Evolutionary conservation across 2,329 filamentous ascomycete species (phyloP), one percentile per base, ranked within the genome.

Genomic region (Diaporthe ilicicola): DNA sequence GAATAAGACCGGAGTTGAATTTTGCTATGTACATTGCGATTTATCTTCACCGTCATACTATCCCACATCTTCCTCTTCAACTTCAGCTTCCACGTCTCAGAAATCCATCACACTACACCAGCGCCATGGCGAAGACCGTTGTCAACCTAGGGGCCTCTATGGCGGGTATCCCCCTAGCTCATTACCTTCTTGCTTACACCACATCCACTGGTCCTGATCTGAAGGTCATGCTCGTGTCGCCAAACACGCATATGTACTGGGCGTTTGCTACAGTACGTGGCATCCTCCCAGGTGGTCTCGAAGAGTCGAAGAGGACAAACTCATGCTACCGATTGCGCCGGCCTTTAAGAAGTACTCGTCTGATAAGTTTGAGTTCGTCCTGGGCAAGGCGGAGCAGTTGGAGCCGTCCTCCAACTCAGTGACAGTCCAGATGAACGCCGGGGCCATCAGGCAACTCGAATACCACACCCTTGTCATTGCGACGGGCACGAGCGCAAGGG

Each of bases 401-500:
- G 83, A 86, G 55, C 77, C 83, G 0, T 77, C 77, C 3, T 72
- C 72, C 55, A 86, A 85, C 72, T 79, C 77, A 0, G 84, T 89
- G 29, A 77, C 76, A 1, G 80, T 89, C 17, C 73, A 78, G 27
- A 77, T 80, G 39, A 79, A 78, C 54, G 80, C 77, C 5, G 81
- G 79, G 8, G 76, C 72, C 6, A 74, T 75, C n/a, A 78, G 80
- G 7, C 78, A 78, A 13, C 76, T 89, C 68, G 71, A 72, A 24
- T 91, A 90, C 75, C 83, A 89, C 73, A 83, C 83, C 27, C 80
- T 90, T 15, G 76, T 91, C 72, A 78, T 91, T 53, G 87, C 88
- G 12, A 90, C 88, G 2, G 89, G 89, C 9, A 79, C 85, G 3
- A 79, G 80, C 34, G 81, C 82, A 39, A 79, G 75, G 27, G 82